Base-by-base conservation (phyloP, 2,329 filamentous ascomycete species). In the Fusarium nurragi region DNA sequence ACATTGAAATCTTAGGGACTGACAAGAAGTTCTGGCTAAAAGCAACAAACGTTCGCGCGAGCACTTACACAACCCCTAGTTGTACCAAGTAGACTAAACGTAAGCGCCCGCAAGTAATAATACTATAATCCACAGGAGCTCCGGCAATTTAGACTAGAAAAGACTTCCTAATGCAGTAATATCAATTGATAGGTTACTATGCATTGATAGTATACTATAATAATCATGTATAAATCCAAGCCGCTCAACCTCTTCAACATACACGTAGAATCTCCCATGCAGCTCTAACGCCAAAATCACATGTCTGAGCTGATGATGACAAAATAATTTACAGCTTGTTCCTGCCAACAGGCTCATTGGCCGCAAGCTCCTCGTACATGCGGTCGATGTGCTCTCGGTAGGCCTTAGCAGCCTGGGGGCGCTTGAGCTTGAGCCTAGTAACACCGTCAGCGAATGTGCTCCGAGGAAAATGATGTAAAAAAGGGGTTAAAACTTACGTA, bases 401-500 rank as follows among this genome's bases (percentile, higher is more conserved):
- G 3, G 79, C 82, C 77, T 79, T 83, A 4, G 79, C 82, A 1
- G 83, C 78, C 68, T 86, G 85, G 2, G 84, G 84, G 49, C 86
- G 81, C 81, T 88, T 88, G 43, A 88, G 77, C 75, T 88, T 88
- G 22, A 88, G 78, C 23, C 85, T 88, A 63, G 54, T 54, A 8
- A 14, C 18, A 25, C 7, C n/a, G 51, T 73, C 50, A 73, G 58
- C 22, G 43, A 45, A 26, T 7, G 13, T 3, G n/a, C 34, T 23
- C 9, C 18, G 7, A 26, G 25, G 18, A 14, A 12, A 12, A 19
- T 6, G 12, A n/a, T 5, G 6, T 13, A 4, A 12, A 40, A 11
- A 13, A 13, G 5, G n/a, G 28, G 4, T 36, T 6, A n/a, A 18
- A 52, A 87, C 90, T 88, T 86, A 94, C 91, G 92, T 96, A 21